Conservation (phyloP, 2,329 filamentous ascomycete genomes). For the Aspergillus fischeri region DNA sequence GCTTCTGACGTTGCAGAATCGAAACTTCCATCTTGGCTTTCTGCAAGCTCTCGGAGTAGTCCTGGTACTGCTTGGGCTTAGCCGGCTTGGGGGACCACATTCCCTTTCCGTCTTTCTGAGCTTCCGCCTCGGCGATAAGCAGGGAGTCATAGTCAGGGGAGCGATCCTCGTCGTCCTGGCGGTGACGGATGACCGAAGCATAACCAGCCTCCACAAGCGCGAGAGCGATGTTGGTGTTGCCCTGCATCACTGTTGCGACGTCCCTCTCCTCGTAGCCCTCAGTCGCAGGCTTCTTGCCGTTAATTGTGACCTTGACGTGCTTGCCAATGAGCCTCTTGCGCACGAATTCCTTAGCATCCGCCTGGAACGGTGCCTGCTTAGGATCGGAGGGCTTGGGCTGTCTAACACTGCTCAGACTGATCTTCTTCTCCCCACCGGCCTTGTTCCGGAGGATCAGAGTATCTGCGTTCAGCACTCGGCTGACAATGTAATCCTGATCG, state of each 20-base stretch:
- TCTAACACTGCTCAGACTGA: slow-evolving; percentile 87
- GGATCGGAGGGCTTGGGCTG: slow-evolving; percentile 87
- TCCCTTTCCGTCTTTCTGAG: slow-evolving; percentile 84
- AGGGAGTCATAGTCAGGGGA: slow-evolving; percentile 82
- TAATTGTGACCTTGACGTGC: slow-evolving; percentile 81
- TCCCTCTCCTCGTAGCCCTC: slow-evolving; percentile 94
- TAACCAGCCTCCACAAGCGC: slow-evolving; percentile 87
- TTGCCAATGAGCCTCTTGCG: slow-evolving; percentile 94
- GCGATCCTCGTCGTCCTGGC: slow-evolving; percentile 89
- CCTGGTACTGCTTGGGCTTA: slow-evolving; percentile 75
- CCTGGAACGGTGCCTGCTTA: slow-evolving; percentile 80
- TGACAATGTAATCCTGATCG: slow-evolving; percentile 76
- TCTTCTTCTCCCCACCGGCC: slow-evolving; percentile 77
- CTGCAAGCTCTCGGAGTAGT: slow-evolving; percentile 87
- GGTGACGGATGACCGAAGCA: slow-evolving; percentile 88
- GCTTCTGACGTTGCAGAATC: slow-evolving; percentile 83
- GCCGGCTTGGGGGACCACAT: slow-evolving; percentile 92
- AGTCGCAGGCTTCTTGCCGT: slow-evolving; percentile 83
- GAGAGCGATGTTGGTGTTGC: slow-evolving; percentile 82
- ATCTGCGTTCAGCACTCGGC: slow-evolving; percentile 81
- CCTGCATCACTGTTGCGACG: slow-evolving; percentile 79
- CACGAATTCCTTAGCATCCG: slow-evolving; percentile 94
- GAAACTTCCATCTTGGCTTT: slow-evolving; percentile 94
- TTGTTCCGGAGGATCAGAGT: slow-evolving; percentile 84
- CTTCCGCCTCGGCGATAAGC: slow-evolving; percentile 47